Evolutionary conservation across 345 rosid species (phyloP).

Genomic region (Salix caprea): DNA sequence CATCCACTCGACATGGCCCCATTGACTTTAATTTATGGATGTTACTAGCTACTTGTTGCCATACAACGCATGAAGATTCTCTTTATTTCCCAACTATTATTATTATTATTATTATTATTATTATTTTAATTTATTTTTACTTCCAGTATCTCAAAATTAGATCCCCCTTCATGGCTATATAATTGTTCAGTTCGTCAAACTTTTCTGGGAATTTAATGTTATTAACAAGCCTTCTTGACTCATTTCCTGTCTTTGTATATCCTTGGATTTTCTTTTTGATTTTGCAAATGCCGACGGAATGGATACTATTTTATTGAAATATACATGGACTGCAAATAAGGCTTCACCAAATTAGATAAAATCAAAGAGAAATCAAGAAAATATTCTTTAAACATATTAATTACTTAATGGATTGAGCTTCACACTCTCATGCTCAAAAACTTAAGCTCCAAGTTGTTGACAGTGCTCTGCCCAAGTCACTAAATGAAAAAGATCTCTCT

Average conservation of each 20-base stretch:
- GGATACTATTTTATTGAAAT: no score
- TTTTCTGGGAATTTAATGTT: neutral
- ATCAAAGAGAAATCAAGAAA: no score
- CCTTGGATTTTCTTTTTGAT: neutral
- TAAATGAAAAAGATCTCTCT: no score
- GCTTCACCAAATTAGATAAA: no score
- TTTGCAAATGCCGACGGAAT: neutral
- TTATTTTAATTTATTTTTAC: no score
- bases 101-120: neutral
- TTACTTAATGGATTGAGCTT: no score
- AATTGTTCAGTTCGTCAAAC: neutral
- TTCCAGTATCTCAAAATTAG: neutral
- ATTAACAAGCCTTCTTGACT: neutral
- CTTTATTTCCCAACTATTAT: neutral
- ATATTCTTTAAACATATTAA: no score
- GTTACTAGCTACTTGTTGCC: neutral
- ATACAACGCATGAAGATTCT: constrained; percentile 3
- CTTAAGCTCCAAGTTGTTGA: no score
- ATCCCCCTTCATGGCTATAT: constrained; percentile 1
- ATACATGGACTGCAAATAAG: no score
- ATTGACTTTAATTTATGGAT: constrained; percentile 14
- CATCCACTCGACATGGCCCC: constrained; percentile 17
- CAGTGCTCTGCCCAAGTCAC: no score
- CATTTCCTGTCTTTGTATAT: neutral
- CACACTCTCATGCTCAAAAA: no score